Evolutionary conservation across 345 rosid species (phyloP).

Genomic region (Eucalyptus regnans): DNA sequence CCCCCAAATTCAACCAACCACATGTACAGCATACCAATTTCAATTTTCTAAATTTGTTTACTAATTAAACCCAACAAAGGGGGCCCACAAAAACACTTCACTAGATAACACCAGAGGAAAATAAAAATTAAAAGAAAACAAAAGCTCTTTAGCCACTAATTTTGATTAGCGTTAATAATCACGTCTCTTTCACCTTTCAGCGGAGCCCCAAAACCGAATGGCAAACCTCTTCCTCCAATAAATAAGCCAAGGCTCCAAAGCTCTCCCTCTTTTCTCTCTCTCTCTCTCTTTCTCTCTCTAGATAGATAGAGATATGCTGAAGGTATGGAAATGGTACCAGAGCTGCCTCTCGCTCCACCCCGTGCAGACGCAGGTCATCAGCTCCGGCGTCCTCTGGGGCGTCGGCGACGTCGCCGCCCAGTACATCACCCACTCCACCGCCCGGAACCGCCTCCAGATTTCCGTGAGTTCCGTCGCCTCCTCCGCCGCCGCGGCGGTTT

Average conservation of each 20-base stretch:
- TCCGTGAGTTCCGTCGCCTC: slow-evolving; percentile 3
- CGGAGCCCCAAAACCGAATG: neutral
- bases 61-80: neutral
- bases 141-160: neutral
- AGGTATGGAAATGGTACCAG: slow-evolving; percentile 88
- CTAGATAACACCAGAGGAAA: neutral
- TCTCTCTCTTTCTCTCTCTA: neutral
- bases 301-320: slow-evolving; percentile 20
- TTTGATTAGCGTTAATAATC: neutral
- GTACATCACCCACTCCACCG: slow-evolving; percentile 69
- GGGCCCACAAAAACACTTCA: neutral
- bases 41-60: neutral
- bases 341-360: slow-evolving; percentile 57
- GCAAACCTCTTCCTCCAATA: neutral
- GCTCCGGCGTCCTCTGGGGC: slow-evolving; percentile 92
- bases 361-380: slow-evolving; percentile 73
- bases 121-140: too few relatives aligned
- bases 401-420: slow-evolving; percentile 84
- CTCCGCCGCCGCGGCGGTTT: neutral
- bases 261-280: too few relatives aligned
- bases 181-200: neutral
- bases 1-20: neutral
- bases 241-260: neutral
- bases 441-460: slow-evolving; percentile 27
- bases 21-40: fast-evolving